Base-by-base conservation (phyloP, 805 yeast species). In the Lipomyces mesembrius region DNA sequence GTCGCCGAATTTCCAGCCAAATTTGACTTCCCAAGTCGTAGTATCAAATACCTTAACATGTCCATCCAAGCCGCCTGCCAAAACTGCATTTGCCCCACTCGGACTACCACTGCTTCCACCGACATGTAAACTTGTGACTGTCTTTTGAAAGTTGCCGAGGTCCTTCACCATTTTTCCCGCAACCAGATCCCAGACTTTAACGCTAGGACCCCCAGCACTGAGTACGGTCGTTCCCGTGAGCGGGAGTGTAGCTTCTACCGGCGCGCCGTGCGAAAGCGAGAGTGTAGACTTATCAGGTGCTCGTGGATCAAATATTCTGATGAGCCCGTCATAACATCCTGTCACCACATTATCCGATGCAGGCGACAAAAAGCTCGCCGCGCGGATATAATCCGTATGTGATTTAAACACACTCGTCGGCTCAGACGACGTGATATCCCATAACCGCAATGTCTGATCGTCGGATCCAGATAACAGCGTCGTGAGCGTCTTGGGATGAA, bases 1-100 rank as follows among this genome's bases (percentile, higher is more conserved):
- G 29, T 94, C 92, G 46, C 97, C 97, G 75, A 90, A 94, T 79
- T 93, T 94, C 98, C 98, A 94, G 59, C 98, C 98, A 76, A 92
- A 94, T 77, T 89, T 91, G 68, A 94, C 97, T 68, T 89, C 90
- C 91, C 94, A 93, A 22, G 64, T 62, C 34, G 78, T 74, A 14
- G 91, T 85, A 77, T 93, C 98, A 77, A 94, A 91, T 57, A 93
- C 93, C 78, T 95, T 95, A 67, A 95, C 97, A 78, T 95, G 99
- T 25, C 99, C 99, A 79, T 95, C 99, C 65, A 95, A 82, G 0
- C 98, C 92, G 20, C 98, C 98, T 2, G 97, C 98, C 37, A 95
- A 80, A 57, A 95, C 81, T n/a, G 95, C 94, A 60, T 86, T 81
- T 37, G 88, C 89, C 9, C 72, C 75, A 51, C 57, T 58, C 37